These are phyloP conservation scores for Excoecaria cochinchinensis DNA, from an alignment of 345 rosid genomes.

Conservation along the genomic window DNA sequence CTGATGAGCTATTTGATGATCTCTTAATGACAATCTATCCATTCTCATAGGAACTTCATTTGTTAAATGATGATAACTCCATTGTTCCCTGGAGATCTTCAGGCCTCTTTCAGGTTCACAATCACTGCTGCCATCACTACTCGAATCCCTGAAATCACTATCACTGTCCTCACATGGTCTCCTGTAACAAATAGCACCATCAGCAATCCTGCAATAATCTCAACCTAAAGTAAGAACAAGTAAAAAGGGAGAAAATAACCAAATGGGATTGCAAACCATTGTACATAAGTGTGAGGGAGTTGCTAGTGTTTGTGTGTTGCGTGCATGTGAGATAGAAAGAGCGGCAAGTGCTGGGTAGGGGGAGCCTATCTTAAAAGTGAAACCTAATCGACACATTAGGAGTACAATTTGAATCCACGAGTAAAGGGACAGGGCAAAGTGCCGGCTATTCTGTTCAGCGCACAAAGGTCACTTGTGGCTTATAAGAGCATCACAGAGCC, in stretches of 20 bases:
- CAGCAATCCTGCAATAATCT: slow-evolving; percentile 1
- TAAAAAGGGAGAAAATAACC: neutral
- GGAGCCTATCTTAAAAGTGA: neutral
- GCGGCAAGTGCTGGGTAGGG: neutral
- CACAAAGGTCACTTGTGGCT: too few species aligned
- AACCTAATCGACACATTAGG: neutral
- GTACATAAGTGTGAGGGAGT: too few species aligned
- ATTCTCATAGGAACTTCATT: slow-evolving; percentile 23
- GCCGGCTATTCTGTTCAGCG: neutral
- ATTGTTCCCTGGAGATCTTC: slow-evolving; percentile 31
- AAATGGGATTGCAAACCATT: neutral
- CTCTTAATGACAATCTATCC: slow-evolving; percentile 27
- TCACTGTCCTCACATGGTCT: slow-evolving; percentile 28
- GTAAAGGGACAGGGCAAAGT: neutral
- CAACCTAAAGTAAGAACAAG: neutral
- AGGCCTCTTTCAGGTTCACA: slow-evolving; percentile 54
- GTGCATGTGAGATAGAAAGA: neutral
- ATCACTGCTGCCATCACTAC: slow-evolving; percentile 69
- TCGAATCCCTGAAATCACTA: slow-evolving; percentile 33
- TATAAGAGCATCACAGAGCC: neutral
- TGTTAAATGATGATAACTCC: slow-evolving; percentile 18
- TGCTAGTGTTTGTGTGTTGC: too few species aligned
- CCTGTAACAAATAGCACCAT: slow-evolving; percentile 12
- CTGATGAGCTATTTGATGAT: slow-evolving; percentile 5
- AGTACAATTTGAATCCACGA: neutral